Base-by-base conservation (phyloP, 1,284 basidiomycete genomes). In the Sparassis latifolia region DNA sequence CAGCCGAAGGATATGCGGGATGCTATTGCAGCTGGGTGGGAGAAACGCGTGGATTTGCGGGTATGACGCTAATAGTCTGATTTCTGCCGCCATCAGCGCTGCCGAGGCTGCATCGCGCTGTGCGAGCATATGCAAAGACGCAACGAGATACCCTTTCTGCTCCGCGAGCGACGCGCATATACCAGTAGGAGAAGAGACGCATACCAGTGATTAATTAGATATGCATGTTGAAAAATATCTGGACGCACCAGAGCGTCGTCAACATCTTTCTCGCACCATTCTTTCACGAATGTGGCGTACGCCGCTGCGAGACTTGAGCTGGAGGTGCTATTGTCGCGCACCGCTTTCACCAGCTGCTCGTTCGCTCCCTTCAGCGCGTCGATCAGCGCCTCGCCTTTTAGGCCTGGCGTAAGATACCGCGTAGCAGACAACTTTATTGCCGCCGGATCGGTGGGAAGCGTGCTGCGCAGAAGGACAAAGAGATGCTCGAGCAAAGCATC, bases 291-390 rank as follows among this genome's bases (percentile, higher is more conserved):
- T 41, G 68, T 65, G 10, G 73, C 70, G 62, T 88, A 88, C 39
- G 72, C 69, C n/a, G 60, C 54, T 27, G 70, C 67, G 44, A 81
- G 66, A 10, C 58, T 55, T 31, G 55, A 50, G 44, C 48, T 48
- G 39, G 45, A 52, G 30, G 50, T 45, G 20, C 39, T 40, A 44
- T 47, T 47, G 29, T 55, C 50, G 50, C 55, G 55, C 43, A 73
- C 64, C 30, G 66, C 65, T 28, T 53, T 58, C 10, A 70, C 48
- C 51, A 87, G 69, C 53, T 71, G 75, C 55, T 84, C 81, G 58
- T 84, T 86, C 5, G 85, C 82, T 7, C 52, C 58, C 54, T 71
- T 71, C 35, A 89, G 63, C 10, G 70, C 77, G 20, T 84, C 80
- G 10, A 87, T 74, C 9, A 87, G 63, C 4, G 63, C 73, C 57